Percentiles rank a stretch among this genome's conserved stretches.
These are phyloP conservation scores for Novymonas esmeraldas DNA, from an alignment of 208 protist genomes.

Conservation along the genomic window DNA sequence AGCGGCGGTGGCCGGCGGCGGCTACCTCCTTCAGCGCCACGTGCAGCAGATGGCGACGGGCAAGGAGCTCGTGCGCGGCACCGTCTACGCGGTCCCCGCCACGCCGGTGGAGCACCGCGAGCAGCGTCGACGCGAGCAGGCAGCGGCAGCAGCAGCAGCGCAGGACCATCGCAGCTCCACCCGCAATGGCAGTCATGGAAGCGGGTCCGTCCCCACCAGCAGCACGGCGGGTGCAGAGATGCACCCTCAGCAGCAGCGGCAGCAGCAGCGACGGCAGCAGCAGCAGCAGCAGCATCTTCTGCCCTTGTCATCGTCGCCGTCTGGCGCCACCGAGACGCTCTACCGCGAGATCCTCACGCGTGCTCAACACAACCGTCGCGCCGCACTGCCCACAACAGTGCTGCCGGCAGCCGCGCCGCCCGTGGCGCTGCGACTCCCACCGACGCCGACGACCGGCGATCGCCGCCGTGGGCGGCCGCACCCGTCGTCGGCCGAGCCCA, in stretches of 20 bases:
- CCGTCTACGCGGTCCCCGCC: constrained; percentile 14
- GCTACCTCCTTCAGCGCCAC: constrained; percentile 50
- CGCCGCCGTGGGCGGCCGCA: constrained; percentile 7
- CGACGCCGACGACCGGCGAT: not conserved
- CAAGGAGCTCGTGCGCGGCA: constrained; percentile 28
- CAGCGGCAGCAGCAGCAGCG: not conserved
- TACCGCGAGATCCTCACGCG: constrained; percentile 26
- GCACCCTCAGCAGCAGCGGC: too few relatives aligned
- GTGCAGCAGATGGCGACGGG: constrained; percentile 54
- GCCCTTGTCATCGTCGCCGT: too few relatives aligned
- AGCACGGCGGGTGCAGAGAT: too few relatives aligned
- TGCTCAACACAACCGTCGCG: constrained; percentile 22
- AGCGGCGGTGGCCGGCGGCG: constrained; percentile 7
- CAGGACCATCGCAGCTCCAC: not conserved
- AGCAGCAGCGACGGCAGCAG: too few relatives aligned
- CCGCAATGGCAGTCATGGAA: too few relatives aligned
- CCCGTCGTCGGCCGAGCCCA: constrained; percentile 25
- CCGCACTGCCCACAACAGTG: constrained; percentile 10
- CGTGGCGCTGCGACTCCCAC: not conserved
- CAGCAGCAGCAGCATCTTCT: too few relatives aligned
- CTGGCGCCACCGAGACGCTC: too few relatives aligned
- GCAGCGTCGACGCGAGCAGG: constrained; percentile 4
- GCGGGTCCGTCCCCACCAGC: too few relatives aligned
- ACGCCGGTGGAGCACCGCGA: constrained; percentile 2
- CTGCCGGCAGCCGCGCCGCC: not conserved